Conservation (phyloP, 306 rosid species). For the Dryas octopetala region DNA sequence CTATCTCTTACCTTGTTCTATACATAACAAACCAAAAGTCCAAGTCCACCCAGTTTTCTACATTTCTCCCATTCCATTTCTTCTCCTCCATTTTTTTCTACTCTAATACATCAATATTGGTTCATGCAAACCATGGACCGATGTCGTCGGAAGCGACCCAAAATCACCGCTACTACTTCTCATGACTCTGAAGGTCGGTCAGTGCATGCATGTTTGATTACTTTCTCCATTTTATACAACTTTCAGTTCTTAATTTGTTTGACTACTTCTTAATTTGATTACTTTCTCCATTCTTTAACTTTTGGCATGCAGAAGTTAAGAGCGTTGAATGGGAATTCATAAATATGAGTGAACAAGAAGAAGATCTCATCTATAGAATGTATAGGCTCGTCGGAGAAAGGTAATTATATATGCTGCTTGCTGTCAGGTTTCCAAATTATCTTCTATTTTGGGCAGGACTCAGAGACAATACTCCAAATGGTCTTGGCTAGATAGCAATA, state of each 20-base stretch:
- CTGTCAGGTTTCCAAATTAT: no score
- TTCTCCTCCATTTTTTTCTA: not conserved
- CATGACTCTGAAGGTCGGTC: slow-evolving; percentile 20
- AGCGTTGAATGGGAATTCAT: slow-evolving; percentile 53
- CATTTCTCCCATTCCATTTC: not conserved
- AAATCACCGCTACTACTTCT: not conserved
- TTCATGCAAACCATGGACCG: not conserved
- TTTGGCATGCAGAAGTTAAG: slow-evolving; percentile 39
- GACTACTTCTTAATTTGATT: not conserved
- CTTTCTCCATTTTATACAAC: not conserved
- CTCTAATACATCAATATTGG: not conserved
- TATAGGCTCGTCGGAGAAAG: slow-evolving; percentile 55
- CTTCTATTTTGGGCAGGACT: no score
- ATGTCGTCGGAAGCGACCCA: slow-evolving; percentile 15
- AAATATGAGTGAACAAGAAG: slow-evolving; percentile 55
- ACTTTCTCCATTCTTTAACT: not conserved
- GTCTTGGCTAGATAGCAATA: no score
- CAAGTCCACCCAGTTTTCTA: not conserved
- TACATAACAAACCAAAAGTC: not conserved
- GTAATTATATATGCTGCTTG: slow-evolving; percentile 1
- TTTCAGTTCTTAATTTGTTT: not conserved
- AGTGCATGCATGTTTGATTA: not conserved
- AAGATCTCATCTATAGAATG: slow-evolving; percentile 63
- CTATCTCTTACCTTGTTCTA: no score
- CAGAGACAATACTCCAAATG: no score